These are phyloP conservation scores for Erythrophleum fordii DNA, from an alignment of 306 rosid species.

Conservation along the genomic window DNA sequence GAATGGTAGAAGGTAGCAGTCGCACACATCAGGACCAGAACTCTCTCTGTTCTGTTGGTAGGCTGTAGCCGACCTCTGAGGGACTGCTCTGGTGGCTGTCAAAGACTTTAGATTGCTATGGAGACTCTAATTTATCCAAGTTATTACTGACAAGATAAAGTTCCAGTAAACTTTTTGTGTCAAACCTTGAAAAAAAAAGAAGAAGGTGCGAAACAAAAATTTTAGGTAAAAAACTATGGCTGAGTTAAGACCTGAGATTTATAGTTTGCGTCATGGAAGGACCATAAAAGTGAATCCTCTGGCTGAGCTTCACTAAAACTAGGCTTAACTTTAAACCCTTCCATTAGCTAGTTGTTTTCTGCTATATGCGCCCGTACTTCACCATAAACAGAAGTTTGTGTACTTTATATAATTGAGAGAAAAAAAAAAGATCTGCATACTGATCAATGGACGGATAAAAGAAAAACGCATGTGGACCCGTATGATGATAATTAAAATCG, in stretches of 20 bases:
- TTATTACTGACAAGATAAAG: constrained; percentile 34
- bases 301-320: constrained; percentile 23
- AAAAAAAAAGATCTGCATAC: background rate
- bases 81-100: constrained; percentile 35
- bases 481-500: constrained; percentile 43
- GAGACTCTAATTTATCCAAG: constrained; percentile 22
- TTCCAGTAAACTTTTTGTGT: constrained; percentile 36
- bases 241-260: background rate
- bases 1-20: background rate
- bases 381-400: background rate
- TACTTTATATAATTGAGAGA: background rate
- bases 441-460: constrained; percentile 10
- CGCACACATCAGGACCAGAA: constrained; percentile 30
- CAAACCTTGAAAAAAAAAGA: constrained; percentile 26
- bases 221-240: background rate
- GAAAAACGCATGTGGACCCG: constrained; percentile 39
- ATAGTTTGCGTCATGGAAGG: background rate
- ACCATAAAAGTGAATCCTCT: constrained; percentile 18
- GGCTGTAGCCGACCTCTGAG: constrained; percentile 45
- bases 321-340: constrained; percentile 11
- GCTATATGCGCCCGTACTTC: background rate
- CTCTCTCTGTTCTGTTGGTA: background rate
- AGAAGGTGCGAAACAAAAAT: constrained; percentile 7
- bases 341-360: background rate
- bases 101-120: constrained; percentile 15